Conservation (phyloP, 2,329 filamentous ascomycete genomes). For the Ophiosphaerella narmari region DNA sequence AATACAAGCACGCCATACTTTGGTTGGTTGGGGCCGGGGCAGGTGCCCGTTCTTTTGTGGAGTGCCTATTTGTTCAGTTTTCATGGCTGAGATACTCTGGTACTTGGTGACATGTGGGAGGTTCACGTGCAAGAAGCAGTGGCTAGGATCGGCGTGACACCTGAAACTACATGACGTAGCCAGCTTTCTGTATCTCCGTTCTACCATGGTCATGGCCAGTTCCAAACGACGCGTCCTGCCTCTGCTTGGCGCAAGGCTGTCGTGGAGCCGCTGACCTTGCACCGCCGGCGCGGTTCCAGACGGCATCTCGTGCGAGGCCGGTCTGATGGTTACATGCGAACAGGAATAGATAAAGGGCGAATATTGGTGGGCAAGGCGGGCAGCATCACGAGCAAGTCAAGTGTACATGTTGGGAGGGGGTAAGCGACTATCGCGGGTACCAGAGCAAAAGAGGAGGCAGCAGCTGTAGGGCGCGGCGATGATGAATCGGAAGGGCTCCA, state of each 20-base stretch:
- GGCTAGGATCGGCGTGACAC: not conserved
- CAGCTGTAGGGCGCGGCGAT: too few species aligned
- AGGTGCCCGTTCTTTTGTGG: not conserved
- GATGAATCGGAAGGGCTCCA: not conserved
- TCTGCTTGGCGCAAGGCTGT: conserved; percentile 6
- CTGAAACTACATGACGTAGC: not conserved
- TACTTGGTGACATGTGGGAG: not conserved
- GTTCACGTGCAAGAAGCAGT: not conserved
- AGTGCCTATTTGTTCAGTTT: too few species aligned
- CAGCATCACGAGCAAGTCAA: not conserved
- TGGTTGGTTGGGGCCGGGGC: too few species aligned
- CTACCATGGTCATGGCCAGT: too few species aligned
- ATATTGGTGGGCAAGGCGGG: not conserved
- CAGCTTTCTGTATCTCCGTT: not conserved
- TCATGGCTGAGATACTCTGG: too few species aligned
- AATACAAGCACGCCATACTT: too few species aligned
- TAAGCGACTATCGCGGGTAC: not conserved
- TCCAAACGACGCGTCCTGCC: not conserved
- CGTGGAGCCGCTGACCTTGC: conserved; percentile 1
- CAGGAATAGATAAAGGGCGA: not conserved
- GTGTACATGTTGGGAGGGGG: not conserved
- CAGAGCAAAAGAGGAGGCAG: not conserved
- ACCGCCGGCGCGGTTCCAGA: not conserved
- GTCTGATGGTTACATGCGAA: not conserved
- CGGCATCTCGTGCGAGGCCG: conserved; percentile 3